phyloP scores from a whole-genome alignment of 73 alveolate species.

The Paramecium tetraurelia region DNA sequence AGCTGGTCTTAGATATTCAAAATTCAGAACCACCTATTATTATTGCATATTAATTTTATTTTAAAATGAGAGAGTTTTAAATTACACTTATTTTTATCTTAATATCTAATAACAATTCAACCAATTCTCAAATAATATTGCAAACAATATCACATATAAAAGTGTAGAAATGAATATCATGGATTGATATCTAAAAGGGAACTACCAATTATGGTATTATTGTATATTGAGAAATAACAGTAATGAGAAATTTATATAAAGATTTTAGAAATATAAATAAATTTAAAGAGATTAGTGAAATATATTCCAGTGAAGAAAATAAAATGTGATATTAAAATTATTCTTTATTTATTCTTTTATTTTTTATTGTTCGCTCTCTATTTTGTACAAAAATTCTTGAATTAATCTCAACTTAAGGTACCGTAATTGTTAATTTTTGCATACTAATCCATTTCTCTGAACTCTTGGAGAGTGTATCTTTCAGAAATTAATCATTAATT shows the following conservation, averaged over 20 bases:
- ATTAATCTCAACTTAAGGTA: neutral
- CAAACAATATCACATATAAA: too few species aligned
- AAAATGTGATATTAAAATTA: neutral
- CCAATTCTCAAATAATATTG: too few species aligned
- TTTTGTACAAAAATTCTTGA: neutral
- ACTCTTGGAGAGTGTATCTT: too few species aligned
- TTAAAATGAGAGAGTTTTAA: neutral
- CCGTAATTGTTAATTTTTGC: neutral
- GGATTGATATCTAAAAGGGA: neutral
- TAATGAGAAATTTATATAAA: too few species aligned
- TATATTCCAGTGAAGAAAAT: neutral
- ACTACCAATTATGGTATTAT: neutral
- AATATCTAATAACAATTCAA: neutral
- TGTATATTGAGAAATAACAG: too few species aligned
- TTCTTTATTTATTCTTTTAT: too few species aligned
- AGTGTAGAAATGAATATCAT: neutral
- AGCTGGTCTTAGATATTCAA: conserved; percentile 32
- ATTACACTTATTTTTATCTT: neutral
- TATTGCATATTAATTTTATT: conserved; percentile 7
- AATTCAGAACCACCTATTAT: conserved; percentile 16
- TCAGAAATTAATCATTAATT: too few species aligned
- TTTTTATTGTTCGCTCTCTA: neutral
- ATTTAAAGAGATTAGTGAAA: neutral
- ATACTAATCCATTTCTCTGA: too few species aligned
- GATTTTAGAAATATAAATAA: too few species aligned